Percentiles rank a stretch among this genome's conserved stretches.
These are phyloP conservation scores for Pythium volutum DNA, from an alignment of 352 stramenopile species.

Conservation along the genomic window DNA sequence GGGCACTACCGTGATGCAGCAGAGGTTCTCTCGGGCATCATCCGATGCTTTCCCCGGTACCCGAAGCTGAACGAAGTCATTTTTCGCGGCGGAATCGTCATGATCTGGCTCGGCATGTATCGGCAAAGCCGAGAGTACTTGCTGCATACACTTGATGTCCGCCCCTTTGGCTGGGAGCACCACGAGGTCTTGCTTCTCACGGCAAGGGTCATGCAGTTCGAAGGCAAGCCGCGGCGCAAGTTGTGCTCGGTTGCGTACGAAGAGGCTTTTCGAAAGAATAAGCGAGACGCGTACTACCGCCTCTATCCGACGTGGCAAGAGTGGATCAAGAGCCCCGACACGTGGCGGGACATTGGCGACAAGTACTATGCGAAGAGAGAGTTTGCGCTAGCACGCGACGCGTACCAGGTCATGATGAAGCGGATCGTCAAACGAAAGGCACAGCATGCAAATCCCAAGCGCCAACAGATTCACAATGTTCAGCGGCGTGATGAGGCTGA, in stretches of 20 bases:
- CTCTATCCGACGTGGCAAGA: slow-evolving; percentile 47
- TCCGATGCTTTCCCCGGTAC: slow-evolving; percentile 61
- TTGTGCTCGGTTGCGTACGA: slow-evolving; percentile 65
- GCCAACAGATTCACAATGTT: slow-evolving; percentile 29
- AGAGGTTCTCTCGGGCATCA: slow-evolving; percentile 52
- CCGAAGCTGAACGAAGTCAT: slow-evolving; percentile 46
- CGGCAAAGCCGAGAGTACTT: slow-evolving; percentile 68
- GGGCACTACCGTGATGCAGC: slow-evolving; percentile 42
- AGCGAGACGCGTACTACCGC: slow-evolving; percentile 24
- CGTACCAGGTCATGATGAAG: slow-evolving; percentile 59
- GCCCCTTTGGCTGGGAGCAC: slow-evolving; percentile 45
- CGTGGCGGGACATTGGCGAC: slow-evolving; percentile 53
- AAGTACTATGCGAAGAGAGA: slow-evolving; percentile 44
- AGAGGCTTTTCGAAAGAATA: slow-evolving; percentile 56
- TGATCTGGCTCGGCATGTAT: slow-evolving; percentile 57
- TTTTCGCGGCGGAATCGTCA: slow-evolving; percentile 60
- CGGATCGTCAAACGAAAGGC: slow-evolving; percentile 33
- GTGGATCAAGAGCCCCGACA: slow-evolving; percentile 48
- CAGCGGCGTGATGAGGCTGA: slow-evolving; percentile 19
- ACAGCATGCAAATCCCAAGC: slow-evolving; percentile 30
- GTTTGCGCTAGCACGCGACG: slow-evolving; percentile 58
- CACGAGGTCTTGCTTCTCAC: slow-evolving; percentile 61
- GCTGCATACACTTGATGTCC: slow-evolving; percentile 51
- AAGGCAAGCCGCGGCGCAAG: slow-evolving; percentile 34
- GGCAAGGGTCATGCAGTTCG: slow-evolving; percentile 53